Base-by-base conservation (phyloP, 139 green algal species). In the Deuterostichococcus epilithicus region DNA sequence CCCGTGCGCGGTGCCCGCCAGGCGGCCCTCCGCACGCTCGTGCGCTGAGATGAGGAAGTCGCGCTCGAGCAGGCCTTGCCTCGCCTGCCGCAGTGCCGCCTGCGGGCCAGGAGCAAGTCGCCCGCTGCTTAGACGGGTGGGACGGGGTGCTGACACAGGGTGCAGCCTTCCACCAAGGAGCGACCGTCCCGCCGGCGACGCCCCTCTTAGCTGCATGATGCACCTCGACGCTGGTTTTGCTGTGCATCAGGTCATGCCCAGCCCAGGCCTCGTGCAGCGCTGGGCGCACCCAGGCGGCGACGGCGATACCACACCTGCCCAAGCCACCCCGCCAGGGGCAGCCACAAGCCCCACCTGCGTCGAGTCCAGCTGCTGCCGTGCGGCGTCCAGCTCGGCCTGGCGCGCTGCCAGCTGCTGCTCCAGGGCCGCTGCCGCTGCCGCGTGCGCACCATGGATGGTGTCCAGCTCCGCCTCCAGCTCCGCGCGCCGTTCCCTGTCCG, bases 11-110 rank as follows among this genome's bases (percentile, higher is more conserved):
- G 89, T 80, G 10, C 36, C 73, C 33, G 77, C 83, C 47, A 95
- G 77, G n/a, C 81, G 82, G 67, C 87, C 76, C 82, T 95, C 89
- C 0, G 84, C 81, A 20, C 85, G 80, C 73, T 85, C 76, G 47
- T 92, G 88, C 0, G 74, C 80, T 1, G 80, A 68, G 45, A 91
- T 87, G 1, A 93, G 63, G 78, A 91, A 93, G 34, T 89, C 81
- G 1, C 88, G 81, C 84, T 94, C 88, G 76, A 90, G 71, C 25
- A 89, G 76, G 15, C 45, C 74, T 20, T 77, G 63, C 36, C 58
- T 38, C 6, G 80, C 80, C 23, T 73, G 33, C 5, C 70, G 36
- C 37, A 79, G 71, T 22, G 67, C 69, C 34, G 65, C 30, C 18
- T 72, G 52, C 25, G 74, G 74, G 13, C 39, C n/a, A n/a, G n/a